A percentile compares a stretch with the other conserved stretches of the same genome.
Evolutionary conservation across 495 filamentous ascomycete species (phyloP).

Genomic region (Hyaloscypha bicolor): DNA sequence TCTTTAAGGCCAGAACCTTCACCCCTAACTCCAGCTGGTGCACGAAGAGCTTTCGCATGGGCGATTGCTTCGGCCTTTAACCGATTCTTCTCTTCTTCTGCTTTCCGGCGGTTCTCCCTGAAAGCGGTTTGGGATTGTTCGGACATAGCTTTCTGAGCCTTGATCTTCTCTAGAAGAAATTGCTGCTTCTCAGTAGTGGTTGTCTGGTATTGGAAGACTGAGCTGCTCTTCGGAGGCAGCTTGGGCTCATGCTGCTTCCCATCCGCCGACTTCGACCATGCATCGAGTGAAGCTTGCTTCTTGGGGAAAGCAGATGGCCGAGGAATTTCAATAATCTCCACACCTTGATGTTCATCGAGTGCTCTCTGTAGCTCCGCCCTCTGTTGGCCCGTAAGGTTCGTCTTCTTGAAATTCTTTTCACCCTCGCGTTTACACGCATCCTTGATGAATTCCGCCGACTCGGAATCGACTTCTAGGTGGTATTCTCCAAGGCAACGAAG

Average conservation of each 20-base stretch:
- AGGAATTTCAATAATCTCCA: constrained; percentile 46
- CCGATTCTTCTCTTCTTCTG: constrained; percentile 73
- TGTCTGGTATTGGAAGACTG: constrained; percentile 30
- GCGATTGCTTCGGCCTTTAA: constrained; percentile 69
- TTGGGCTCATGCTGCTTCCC: constrained; percentile 28
- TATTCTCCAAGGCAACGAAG: constrained; percentile 71
- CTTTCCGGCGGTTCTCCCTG: constrained; percentile 69
- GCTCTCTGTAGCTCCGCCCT: constrained; percentile 81
- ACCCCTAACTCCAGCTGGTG: constrained; percentile 60
- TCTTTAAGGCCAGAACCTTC: constrained; percentile 79
- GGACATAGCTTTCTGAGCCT: constrained; percentile 33
- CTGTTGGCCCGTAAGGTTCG: constrained; percentile 73
- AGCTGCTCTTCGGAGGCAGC: constrained; percentile 5
- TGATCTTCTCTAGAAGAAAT: constrained; percentile 43
- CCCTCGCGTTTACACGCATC: constrained; percentile 38
- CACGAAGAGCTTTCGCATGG: constrained; percentile 60
- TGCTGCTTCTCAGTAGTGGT: constrained; percentile 37
- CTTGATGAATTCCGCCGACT: constrained; percentile 61
- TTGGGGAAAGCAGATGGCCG: constrained; percentile 39
- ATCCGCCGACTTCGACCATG: constrained; percentile 33
- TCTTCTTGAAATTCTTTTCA: constrained; percentile 48
- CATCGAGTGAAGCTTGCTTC: constrained; percentile 69
- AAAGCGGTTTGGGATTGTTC: constrained; percentile 46
- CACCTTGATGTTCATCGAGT: constrained; percentile 72
- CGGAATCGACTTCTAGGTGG: constrained; percentile 64